A percentile compares a stretch with the other conserved stretches of the same genome.
Evolutionary conservation across 352 stramenopile genomes (phyloP).

Genomic region (Pythium phragmitis): DNA sequence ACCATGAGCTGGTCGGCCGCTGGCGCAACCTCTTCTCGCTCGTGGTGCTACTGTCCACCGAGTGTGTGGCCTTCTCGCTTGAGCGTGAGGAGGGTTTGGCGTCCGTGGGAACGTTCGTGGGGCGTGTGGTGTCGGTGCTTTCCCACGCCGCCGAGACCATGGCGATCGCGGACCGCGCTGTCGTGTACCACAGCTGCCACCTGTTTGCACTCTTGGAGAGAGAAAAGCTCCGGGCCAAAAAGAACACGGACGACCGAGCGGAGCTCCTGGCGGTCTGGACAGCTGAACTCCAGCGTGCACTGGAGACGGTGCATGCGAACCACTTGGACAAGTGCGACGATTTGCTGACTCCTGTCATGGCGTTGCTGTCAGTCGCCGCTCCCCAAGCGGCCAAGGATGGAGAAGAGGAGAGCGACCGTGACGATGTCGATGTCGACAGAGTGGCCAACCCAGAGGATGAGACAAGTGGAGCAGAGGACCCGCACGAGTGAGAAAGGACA

Average conservation of each 20-base stretch:
- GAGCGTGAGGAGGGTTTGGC: slow-evolving; percentile 35
- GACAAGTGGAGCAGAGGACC: no score
- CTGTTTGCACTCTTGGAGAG: slow-evolving; percentile 54
- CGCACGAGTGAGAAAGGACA: no score
- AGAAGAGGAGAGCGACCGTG: neutral
- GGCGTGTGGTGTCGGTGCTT: slow-evolving; percentile 45
- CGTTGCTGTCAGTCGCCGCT: slow-evolving; percentile 10
- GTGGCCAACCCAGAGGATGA: neutral
- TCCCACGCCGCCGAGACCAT: slow-evolving; percentile 47
- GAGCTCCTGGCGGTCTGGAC: slow-evolving; percentile 30
- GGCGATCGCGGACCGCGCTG: slow-evolving; percentile 53
- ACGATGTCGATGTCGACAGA: neutral
- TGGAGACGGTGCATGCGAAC: slow-evolving; percentile 37
- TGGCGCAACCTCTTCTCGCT: slow-evolving; percentile 79
- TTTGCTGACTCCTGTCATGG: slow-evolving; percentile 39
- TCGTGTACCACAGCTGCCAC: slow-evolving; percentile 67
- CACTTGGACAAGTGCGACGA: slow-evolving; percentile 49
- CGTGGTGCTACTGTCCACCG: slow-evolving; percentile 48
- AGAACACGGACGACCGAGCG: slow-evolving; percentile 34
- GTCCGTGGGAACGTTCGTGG: slow-evolving; percentile 33
- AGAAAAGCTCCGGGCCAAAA: slow-evolving; percentile 22
- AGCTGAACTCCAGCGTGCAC: slow-evolving; percentile 34
- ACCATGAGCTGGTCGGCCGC: slow-evolving; percentile 38
- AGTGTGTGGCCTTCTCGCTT: slow-evolving; percentile 66
- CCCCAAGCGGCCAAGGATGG: slow-evolving; percentile 11